Conservation (phyloP, 176 grass and related monocot species). For the Ananas comosus region DNA sequence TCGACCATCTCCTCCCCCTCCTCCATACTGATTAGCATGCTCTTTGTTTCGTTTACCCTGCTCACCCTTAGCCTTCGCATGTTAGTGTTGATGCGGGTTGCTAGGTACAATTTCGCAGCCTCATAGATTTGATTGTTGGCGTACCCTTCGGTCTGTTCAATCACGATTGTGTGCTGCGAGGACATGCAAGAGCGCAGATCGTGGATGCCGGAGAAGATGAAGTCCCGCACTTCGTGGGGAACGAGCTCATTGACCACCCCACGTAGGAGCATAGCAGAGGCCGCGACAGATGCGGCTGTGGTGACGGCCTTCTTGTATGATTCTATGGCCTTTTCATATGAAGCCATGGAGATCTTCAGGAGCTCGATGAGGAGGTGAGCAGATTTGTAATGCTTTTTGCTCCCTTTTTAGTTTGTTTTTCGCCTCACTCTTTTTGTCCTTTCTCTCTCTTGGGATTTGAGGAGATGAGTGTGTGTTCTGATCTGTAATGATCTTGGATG, state of each 20-base stretch:
- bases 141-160: slow-evolving; percentile 40
- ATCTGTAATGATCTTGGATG: too few relatives aligned
- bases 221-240: slow-evolving; percentile 27
- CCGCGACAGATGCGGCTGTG: slow-evolving; percentile 32
- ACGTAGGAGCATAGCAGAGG: slow-evolving; percentile 32
- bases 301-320: slow-evolving; percentile 33
- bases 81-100: slow-evolving; percentile 20
- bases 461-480: too few relatives aligned
- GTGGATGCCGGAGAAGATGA: slow-evolving; percentile 14
- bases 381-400: neutral
- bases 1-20: slow-evolving; percentile 55
- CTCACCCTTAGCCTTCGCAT: slow-evolving; percentile 34
- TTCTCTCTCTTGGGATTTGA: too few relatives aligned
- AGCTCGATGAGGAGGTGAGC: neutral
- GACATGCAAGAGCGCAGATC: slow-evolving; percentile 26
- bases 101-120: slow-evolving; percentile 41
- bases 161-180: slow-evolving; percentile 37
- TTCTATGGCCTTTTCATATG: slow-evolving; percentile 34
- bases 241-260: slow-evolving; percentile 29
- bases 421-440: too few relatives aligned
- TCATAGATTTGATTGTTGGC: slow-evolving; percentile 32
- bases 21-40: slow-evolving; percentile 41
- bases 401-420: too few relatives aligned
- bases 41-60: slow-evolving; percentile 24
- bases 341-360: slow-evolving; percentile 27